Base-by-base conservation (phyloP, 495 filamentous ascomycete genomes). In the Niebla homalea region DNA sequence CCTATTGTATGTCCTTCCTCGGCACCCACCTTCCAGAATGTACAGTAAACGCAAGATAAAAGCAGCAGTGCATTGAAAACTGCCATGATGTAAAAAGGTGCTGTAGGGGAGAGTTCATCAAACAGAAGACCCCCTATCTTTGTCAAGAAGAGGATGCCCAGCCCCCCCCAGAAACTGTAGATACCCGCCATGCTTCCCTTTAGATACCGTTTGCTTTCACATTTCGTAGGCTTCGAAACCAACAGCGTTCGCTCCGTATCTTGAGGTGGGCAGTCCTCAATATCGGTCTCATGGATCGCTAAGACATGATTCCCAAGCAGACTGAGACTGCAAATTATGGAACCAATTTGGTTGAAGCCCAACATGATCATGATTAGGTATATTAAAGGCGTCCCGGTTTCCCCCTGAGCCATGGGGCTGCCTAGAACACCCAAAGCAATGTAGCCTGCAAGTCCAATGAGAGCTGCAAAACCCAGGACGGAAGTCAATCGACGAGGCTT, bases 101-200 rank as follows among this genome's bases (percentile, higher is more conserved):
- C 80, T 1, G 84, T 82, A 3, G 70, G 70, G 4, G 78, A 78
- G 48, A 79, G 60, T 20, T 54, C 64, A 64, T 96, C 89, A 60
- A 94, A 96, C 41, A 94, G 61, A 21, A 77, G 72, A 0, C 92
- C 92, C n/a, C 92, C 92, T 15, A 89, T 61, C 65, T 98, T 98
- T 19, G 92, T 98, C 22, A 98, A 70, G 2, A 95, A 18, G 29
- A 98, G 60, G 26, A 98, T 98, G 0, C 89, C 92, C 0, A 79
- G 81, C n/a, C 90, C 92, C 12, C 92, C 92, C 48, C 81, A 85
- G 50, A 94, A 75, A 46, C 84, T 89, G 59, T 98, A 98, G 1
- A 95, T 81, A 0, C 92, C 92, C 10, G 92, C 89, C 53, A 98
- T 94, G 2, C 83, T 87, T 1, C 92, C 92, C 67, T 96, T 96